Base-by-base conservation (phyloP, 208 protist genomes). In the Trypanosoma avium region DNA sequence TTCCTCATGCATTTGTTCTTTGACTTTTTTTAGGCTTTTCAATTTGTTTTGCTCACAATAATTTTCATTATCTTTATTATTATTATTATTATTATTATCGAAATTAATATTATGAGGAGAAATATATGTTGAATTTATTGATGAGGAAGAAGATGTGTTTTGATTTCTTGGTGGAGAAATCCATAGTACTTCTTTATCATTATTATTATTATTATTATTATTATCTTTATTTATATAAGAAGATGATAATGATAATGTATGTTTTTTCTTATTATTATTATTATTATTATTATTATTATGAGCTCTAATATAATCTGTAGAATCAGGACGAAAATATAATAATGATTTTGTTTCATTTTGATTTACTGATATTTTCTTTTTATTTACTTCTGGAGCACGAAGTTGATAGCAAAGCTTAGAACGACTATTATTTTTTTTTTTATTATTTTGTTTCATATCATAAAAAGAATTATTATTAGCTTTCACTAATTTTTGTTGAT, bases 301-400 rank as follows among this genome's bases (percentile, higher is more conserved):
- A 42, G 10, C 17, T n/a, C 17, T 42, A 42, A n/a, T 13, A 42
- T 42, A 13, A 42, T 42, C 3, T n/a, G 27, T 45, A 15, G 46
- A 24, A 33, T 64, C 58, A 5, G 8, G 32, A 29, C 29, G 43
- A 32, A 55, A 55, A 32, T 45, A 55, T 9, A 64, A 47, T 9
- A 64, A 47, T 6, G 19, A 4, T 26, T 54, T 64, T 55, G 21
- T 43, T 7, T 55, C 46, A 45, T 17, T 15, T n/a, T n/a, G n/a
- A 43, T 30, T 30, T 17, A 6, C 7, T 0, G 50, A n/a, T n/a
- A n/a, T n/a, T n/a, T n/a, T n/a, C n/a, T n/a, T n/a, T n/a, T n/a
- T n/a, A n/a, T n/a, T n/a, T n/a, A n/a, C n/a, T n/a, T n/a, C n/a
- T 10, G 62, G 62, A 22, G 62, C 52, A 38, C 53, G 49, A 29